Conservation (phyloP, 2,329 filamentous ascomycete species). For the Seiridium unicorne region DNA sequence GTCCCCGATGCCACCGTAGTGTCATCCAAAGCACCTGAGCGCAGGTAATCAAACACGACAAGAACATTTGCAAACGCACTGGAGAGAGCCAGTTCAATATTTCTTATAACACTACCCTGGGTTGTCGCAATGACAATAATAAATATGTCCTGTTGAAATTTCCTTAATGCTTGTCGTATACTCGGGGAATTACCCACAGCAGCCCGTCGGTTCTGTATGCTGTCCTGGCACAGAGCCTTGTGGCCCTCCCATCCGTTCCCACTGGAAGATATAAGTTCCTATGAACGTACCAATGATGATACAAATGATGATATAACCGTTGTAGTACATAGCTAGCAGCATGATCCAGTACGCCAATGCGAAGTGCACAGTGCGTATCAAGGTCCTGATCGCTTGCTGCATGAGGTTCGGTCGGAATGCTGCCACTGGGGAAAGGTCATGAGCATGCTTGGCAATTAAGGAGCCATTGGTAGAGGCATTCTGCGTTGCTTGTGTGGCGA, state of each 20-base stretch:
- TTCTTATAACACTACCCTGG: neutral
- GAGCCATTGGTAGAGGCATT: slow-evolving; percentile 10
- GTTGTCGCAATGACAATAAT: neutral
- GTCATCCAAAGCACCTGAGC: no score
- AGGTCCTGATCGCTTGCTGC: slow-evolving; percentile 66
- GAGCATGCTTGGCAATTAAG: slow-evolving; percentile 6
- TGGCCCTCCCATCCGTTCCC: slow-evolving; percentile 46
- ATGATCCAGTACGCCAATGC: slow-evolving; percentile 78
- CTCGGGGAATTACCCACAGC: neutral
- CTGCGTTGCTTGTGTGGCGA: slow-evolving; percentile 15
- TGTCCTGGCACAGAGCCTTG: neutral
- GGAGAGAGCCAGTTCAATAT: neutral
- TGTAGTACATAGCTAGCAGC: slow-evolving; percentile 55
- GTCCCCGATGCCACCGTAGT: no score
- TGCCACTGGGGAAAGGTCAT: slow-evolving; percentile 11
- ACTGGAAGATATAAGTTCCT: slow-evolving; percentile 71
- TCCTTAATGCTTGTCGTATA: neutral
- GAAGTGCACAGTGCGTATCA: slow-evolving; percentile 70
- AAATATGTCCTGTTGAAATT: neutral
- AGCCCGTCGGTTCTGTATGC: slow-evolving; percentile 2
- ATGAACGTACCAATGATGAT: slow-evolving; percentile 76
- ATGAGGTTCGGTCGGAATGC: slow-evolving; percentile 55
- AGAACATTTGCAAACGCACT: neutral
- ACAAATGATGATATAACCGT: slow-evolving; percentile 76
- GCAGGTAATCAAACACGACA: no score